Percentiles rank a stretch among this genome's conserved stretches.
Evolutionary conservation across 164 flowering plant species (phyloP).

Genomic region (Euptelea pleiosperma): DNA sequence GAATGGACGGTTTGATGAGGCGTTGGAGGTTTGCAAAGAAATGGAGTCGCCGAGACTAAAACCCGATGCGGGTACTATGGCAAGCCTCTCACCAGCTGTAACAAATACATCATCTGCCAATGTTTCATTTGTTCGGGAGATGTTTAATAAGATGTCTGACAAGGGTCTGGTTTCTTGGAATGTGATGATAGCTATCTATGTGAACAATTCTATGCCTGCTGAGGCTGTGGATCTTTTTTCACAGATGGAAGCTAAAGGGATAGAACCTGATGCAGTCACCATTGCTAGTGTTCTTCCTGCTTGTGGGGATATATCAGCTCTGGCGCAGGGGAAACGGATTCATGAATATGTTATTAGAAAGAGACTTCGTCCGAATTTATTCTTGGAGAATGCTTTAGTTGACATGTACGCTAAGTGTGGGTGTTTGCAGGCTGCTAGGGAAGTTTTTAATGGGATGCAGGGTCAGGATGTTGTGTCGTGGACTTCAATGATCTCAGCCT

Average conservation of each 20-base stretch:
- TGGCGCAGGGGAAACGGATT: slow-evolving; percentile 27
- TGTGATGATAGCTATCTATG: slow-evolving; percentile 42
- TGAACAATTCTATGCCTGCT: slow-evolving; percentile 33
- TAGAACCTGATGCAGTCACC: slow-evolving; percentile 39
- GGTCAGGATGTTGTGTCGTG: slow-evolving; percentile 34
- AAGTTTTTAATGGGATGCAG: slow-evolving; percentile 28
- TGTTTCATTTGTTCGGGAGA: slow-evolving; percentile 23
- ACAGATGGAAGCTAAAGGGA: slow-evolving; percentile 30
- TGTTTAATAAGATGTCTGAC: slow-evolving; percentile 25
- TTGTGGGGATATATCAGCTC: slow-evolving; percentile 38
- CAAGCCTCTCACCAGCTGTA: slow-evolving; percentile 35
- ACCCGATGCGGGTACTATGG: slow-evolving; percentile 40
- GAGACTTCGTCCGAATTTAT: slow-evolving; percentile 30
- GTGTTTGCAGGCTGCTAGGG: slow-evolving; percentile 29
- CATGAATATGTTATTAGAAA: slow-evolving; percentile 32
- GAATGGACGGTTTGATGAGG: slow-evolving; percentile 34
- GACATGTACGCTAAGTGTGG: slow-evolving; percentile 47
- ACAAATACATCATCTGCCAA: slow-evolving; percentile 27
- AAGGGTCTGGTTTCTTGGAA: slow-evolving; percentile 35
- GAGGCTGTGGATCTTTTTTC: slow-evolving; percentile 32
- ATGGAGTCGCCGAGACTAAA: slow-evolving; percentile 23
- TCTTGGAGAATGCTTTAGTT: slow-evolving; percentile 37
- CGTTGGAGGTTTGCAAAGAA: slow-evolving; percentile 35
- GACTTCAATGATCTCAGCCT: slow-evolving; percentile 38
- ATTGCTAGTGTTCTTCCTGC: slow-evolving; percentile 41